phyloP scores from a whole-genome alignment of 805 yeast species.

The Trichomonascus vanleenenianus region DNA sequence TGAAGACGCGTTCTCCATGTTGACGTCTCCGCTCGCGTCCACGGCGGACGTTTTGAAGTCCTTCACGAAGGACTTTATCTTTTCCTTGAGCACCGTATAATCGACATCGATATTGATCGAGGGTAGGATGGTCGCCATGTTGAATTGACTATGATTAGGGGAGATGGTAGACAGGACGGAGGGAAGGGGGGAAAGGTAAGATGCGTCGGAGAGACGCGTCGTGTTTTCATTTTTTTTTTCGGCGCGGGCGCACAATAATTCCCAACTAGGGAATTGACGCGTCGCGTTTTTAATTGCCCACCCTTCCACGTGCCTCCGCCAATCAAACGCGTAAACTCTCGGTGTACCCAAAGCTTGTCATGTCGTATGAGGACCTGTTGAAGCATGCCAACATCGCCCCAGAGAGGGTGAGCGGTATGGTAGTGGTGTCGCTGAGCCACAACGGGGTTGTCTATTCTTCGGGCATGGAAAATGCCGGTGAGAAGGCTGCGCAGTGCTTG shows the following conservation, averaged over 20 bases:
- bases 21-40: constrained; percentile 24
- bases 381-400: background rate
- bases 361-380: constrained; percentile 1
- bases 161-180: too few relatives aligned
- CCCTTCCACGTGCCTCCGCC: background rate
- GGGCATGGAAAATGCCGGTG: background rate
- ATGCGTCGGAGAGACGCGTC: background rate
- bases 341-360: background rate
- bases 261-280: background rate
- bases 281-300: background rate
- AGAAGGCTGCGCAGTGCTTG: constrained; percentile 1
- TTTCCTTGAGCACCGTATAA: constrained; percentile 54
- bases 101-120: constrained; percentile 65
- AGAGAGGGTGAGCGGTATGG: constrained; percentile 2
- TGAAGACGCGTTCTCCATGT: constrained; percentile 6
- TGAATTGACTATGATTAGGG: background rate
- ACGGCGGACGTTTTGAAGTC: constrained; percentile 47
- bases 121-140: constrained; percentile 38
- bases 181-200: background rate
- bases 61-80: constrained; percentile 56
- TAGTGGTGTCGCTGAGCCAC: constrained; percentile 2
- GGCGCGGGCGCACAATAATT: background rate
- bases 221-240: background rate
- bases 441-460: constrained; percentile 1
- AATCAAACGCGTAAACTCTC: background rate